Percentiles rank a stretch among this genome's conserved stretches.
These are phyloP conservation scores for Botrytis fragariae DNA, from an alignment of 2,329 filamentous ascomycete species.

Conservation along the genomic window DNA sequence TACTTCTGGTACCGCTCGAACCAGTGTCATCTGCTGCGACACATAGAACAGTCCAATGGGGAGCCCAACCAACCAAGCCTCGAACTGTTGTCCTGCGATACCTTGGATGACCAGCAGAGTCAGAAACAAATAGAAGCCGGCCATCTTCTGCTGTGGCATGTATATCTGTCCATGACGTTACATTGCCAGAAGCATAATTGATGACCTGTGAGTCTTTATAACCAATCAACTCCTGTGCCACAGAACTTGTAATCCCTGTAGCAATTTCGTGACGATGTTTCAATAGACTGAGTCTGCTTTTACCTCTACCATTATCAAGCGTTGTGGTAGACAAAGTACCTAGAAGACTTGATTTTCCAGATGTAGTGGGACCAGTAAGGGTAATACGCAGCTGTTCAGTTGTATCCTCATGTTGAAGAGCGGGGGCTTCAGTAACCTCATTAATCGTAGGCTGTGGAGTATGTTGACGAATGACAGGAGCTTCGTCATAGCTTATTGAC, in stretches of 20 bases:
- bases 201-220: slow-evolving; percentile 65
- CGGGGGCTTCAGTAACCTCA: not conserved
- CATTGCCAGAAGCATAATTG: slow-evolving; percentile 83
- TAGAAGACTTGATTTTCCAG: slow-evolving; percentile 87
- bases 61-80: slow-evolving; percentile 91
- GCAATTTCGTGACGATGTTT: slow-evolving; percentile 92
- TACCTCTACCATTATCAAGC: slow-evolving; percentile 88
- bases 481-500: not conserved
- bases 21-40: slow-evolving; percentile 72
- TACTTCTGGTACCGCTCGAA: slow-evolving; percentile 38
- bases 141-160: slow-evolving; percentile 73
- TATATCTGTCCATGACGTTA: slow-evolving; percentile 92
- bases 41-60: slow-evolving; percentile 89
- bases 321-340: slow-evolving; percentile 85
- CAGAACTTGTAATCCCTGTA: slow-evolving; percentile 89
- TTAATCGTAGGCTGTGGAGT: slow-evolving; percentile 7
- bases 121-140: slow-evolving; percentile 81
- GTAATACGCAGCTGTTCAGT: slow-evolving; percentile 78
- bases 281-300: slow-evolving; percentile 80
- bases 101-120: slow-evolving; percentile 86
- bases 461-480: slow-evolving; percentile 5
- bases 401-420: slow-evolving; percentile 17
- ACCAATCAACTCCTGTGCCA: slow-evolving; percentile 89
- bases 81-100: slow-evolving; percentile 87
- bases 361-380: slow-evolving; percentile 82